Percentiles rank a stretch among this genome's conserved stretches.
phyloP scores from a whole-genome alignment of 306 rosid genomes.

The Sicyos edulis region DNA sequence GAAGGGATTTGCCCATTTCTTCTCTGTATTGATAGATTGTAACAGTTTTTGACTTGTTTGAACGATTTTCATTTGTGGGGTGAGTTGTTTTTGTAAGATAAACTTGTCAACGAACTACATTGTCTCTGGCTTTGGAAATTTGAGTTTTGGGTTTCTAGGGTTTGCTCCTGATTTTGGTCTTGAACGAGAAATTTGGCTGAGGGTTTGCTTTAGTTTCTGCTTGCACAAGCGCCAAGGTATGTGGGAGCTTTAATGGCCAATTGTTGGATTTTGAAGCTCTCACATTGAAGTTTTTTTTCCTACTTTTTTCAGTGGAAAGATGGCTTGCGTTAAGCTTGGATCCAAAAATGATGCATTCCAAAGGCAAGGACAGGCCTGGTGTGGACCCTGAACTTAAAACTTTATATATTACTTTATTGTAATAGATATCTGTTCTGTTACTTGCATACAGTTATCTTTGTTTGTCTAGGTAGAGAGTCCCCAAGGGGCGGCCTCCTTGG shows the following conservation, averaged over 20 bases:
- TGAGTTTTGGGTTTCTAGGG: slow-evolving; percentile 16
- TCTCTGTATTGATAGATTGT: slow-evolving; percentile 25
- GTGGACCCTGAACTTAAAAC: slow-evolving; percentile 14
- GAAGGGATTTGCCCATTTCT: slow-evolving; percentile 20
- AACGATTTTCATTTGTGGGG: not conserved
- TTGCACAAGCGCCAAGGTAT: not conserved
- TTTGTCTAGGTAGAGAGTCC: not conserved
- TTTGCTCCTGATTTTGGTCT: slow-evolving; percentile 20
- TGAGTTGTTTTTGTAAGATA: slow-evolving; percentile 24
- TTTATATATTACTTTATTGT: not conserved
- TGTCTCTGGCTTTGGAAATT: slow-evolving; percentile 31
- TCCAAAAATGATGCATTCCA: slow-evolving; percentile 91
- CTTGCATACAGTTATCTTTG: not conserved
- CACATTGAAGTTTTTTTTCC: not conserved
- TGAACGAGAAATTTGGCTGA: not conserved
- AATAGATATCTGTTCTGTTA: not conserved
- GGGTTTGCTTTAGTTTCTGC: slow-evolving; percentile 12
- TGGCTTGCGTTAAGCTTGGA: slow-evolving; percentile 96
- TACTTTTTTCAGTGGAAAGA: slow-evolving; percentile 23
- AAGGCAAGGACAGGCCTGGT: slow-evolving; percentile 99
- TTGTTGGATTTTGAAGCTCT: slow-evolving; percentile 20
- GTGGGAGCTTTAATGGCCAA: slow-evolving; percentile 20
- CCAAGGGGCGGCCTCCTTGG: too few species aligned
- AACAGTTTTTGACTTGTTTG: slow-evolving; percentile 5
- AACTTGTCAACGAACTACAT: slow-evolving; percentile 41